Percentiles rank a stretch among this genome's conserved stretches.
Conservation (phyloP, 495 filamentous ascomycete genomes). For the Hypoxylon trugodes region DNA sequence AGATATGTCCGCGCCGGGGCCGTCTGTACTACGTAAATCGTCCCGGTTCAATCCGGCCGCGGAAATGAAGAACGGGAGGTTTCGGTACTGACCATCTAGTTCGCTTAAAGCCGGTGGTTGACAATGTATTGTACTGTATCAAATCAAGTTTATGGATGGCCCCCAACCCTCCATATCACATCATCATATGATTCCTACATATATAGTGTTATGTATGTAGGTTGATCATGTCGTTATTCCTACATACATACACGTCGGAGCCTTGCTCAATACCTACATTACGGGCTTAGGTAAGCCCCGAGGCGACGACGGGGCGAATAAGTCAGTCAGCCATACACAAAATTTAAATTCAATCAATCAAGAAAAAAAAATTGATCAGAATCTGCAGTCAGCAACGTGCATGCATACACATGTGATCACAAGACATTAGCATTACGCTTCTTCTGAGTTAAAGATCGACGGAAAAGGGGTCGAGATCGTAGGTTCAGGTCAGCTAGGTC, state of each 20-base stretch:
- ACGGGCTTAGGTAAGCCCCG: conserved; percentile 9
- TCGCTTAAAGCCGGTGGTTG: too few relatives aligned
- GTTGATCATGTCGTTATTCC: conserved; percentile 1
- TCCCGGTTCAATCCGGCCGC: too few relatives aligned
- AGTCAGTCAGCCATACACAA: too few relatives aligned
- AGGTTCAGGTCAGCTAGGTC: conserved; percentile 6
- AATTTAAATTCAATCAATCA: conserved; percentile 2
- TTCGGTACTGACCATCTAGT: too few relatives aligned
- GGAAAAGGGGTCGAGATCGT: background rate
- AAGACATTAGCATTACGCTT: conserved; percentile 30
- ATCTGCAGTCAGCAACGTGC: conserved; percentile 39
- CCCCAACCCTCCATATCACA: too few relatives aligned
- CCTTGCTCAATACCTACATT: too few relatives aligned
- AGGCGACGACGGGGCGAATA: background rate
- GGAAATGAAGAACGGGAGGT: too few relatives aligned
- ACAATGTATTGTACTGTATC: too few relatives aligned
- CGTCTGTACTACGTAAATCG: too few relatives aligned
- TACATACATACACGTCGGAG: too few relatives aligned
- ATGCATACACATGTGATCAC: conserved; percentile 40
- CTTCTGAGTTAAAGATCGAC: conserved; percentile 16
- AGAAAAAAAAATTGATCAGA: background rate
- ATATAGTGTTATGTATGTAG: background rate
- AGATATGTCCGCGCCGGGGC: too few relatives aligned
- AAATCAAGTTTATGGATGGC: too few relatives aligned
- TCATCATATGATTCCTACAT: conserved; percentile 4